phyloP scores from a whole-genome alignment of 805 yeast species.

The Zygosaccharomyces bailii region DNA sequence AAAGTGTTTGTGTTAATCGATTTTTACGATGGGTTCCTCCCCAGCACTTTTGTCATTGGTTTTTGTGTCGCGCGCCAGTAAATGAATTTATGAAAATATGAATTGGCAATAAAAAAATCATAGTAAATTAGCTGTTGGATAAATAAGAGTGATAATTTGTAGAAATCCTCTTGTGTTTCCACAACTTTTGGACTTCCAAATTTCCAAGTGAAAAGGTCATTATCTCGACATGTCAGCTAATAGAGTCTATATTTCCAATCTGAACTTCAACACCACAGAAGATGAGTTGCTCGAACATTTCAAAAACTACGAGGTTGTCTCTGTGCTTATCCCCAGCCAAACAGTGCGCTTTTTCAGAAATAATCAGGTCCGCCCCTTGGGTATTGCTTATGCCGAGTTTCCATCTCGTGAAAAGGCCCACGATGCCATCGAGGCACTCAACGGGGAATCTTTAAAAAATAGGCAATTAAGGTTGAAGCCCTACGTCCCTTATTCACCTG shows the following conservation, averaged over 20 bases:
- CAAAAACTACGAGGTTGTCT: conserved; percentile 40
- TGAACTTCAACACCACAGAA: conserved; percentile 51
- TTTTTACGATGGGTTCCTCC: not conserved
- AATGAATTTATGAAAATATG: not conserved
- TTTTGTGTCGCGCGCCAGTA: conserved; percentile 9
- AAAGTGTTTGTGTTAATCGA: conserved; percentile 9
- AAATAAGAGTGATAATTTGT: not conserved
- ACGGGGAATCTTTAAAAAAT: conserved; percentile 54
- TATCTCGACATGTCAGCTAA: conserved; percentile 13
- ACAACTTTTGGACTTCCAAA: too few species aligned
- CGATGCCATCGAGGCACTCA: conserved; percentile 58
- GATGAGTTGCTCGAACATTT: conserved; percentile 47
- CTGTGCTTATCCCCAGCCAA: conserved; percentile 53
- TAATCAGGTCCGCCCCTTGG: conserved; percentile 46
- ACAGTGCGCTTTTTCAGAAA: conserved; percentile 46
- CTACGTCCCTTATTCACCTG: conserved; percentile 43
- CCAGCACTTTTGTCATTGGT: not conserved
- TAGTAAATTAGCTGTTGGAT: not conserved
- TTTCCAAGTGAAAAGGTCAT: too few species aligned
- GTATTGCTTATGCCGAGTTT: conserved; percentile 82
- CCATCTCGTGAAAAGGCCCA: conserved; percentile 59
- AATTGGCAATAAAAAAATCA: too few species aligned
- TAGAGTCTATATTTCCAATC: conserved; percentile 53
- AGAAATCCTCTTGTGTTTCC: too few species aligned
- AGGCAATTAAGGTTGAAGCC: conserved; percentile 41